phyloP scores from a whole-genome alignment of 2,329 filamentous ascomycete species.

The Colletotrichum horii region DNA sequence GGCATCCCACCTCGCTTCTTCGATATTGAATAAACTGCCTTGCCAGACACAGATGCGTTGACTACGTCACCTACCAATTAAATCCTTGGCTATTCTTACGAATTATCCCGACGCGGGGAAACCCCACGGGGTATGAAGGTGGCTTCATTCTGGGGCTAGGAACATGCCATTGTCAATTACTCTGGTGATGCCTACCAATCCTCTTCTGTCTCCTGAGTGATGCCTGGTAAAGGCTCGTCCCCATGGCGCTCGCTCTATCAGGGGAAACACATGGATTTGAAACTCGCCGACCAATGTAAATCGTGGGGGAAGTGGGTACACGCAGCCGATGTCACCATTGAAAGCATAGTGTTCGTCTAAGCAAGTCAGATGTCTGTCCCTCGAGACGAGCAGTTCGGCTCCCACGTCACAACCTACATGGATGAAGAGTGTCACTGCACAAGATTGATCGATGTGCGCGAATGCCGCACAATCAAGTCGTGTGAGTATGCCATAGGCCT shows the following conservation, averaged over 20 bases:
- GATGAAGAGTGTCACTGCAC: background rate
- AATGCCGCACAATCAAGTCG: background rate
- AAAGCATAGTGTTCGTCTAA: background rate
- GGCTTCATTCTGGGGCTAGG: background rate
- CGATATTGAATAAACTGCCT: background rate
- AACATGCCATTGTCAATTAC: background rate
- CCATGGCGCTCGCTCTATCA: background rate
- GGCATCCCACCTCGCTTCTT: background rate
- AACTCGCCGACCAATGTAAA: background rate
- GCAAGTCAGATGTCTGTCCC: background rate
- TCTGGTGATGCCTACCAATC: background rate
- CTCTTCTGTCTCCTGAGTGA: background rate
- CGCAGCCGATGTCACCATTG: background rate
- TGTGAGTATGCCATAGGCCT: rapidly evolving
- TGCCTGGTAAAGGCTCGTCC: background rate
- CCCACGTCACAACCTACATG: rapidly evolving
- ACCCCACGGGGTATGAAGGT: background rate
- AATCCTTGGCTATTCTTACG: background rate
- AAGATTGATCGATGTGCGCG: rapidly evolving
- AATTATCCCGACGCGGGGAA: background rate
- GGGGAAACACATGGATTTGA: background rate
- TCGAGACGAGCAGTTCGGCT: background rate
- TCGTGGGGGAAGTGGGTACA: background rate
- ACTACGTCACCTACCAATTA: background rate
- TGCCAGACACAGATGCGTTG: background rate